Conservation (phyloP, 225 moss, liverwort and hornwort genomes). For the Neckera pumila region DNA sequence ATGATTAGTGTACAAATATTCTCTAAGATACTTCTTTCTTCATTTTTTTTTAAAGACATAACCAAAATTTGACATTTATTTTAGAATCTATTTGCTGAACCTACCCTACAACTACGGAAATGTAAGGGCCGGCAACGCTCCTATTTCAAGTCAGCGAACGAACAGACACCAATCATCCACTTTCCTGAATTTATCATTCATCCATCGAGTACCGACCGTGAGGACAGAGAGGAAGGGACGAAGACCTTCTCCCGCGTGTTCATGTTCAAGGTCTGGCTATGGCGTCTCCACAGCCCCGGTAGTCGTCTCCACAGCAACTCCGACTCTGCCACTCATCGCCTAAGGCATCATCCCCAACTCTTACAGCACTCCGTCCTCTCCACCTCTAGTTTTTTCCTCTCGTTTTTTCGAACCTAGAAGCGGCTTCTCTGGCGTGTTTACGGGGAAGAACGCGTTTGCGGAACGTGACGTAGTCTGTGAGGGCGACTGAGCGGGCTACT, state of each 20-base stretch:
- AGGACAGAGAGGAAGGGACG: background rate
- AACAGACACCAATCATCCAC: background rate
- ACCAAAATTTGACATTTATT: background rate
- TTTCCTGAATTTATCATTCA: background rate
- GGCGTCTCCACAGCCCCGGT: background rate
- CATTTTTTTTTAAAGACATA: background rate
- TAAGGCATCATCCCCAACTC: background rate
- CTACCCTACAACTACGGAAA: background rate
- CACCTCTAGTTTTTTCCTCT: background rate
- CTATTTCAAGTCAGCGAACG: background rate
- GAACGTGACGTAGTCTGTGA: background rate
- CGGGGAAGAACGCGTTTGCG: background rate
- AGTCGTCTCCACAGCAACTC: background rate
- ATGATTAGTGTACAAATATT: background rate
- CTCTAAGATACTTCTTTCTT: background rate
- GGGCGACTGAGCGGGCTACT: background rate
- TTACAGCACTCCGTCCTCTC: background rate
- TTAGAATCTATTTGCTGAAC: background rate
- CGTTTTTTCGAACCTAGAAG: background rate
- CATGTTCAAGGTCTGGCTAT: slow-evolving; percentile 13
- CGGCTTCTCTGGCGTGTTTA: background rate
- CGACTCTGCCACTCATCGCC: background rate
- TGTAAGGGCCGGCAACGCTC: background rate
- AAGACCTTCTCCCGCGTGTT: slow-evolving; percentile 2
- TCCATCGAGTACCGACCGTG: background rate